phyloP scores from a whole-genome alignment of 139 green algal genomes.

The Zygnema cylindricum region DNA sequence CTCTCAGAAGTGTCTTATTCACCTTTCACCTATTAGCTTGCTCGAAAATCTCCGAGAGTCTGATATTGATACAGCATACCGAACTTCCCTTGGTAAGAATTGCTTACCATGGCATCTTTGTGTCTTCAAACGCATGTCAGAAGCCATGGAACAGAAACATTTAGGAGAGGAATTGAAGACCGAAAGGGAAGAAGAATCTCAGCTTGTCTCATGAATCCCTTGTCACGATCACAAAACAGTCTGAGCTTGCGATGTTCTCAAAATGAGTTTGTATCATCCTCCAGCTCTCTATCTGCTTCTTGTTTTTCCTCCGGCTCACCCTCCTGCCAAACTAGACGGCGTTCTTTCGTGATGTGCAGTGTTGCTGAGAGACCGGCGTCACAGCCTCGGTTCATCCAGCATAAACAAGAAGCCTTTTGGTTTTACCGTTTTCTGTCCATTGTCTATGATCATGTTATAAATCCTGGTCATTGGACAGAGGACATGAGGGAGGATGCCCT shows the following conservation, averaged over 20 bases:
- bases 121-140: no score
- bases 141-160: no score
- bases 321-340: neutral
- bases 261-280: neutral
- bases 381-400: conserved; percentile 80
- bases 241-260: neutral
- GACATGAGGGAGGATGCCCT: conserved; percentile 93
- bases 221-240: no score
- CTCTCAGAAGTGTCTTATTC: no score
- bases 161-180: no score
- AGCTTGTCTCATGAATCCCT: no score
- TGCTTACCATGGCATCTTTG: no score
- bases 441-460: conserved; percentile 91
- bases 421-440: conserved; percentile 88
- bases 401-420: conserved; percentile 87
- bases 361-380: conserved; percentile 37
- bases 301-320: neutral
- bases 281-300: neutral
- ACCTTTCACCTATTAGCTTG: no score
- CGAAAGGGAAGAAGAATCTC: no score
- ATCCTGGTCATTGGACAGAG: conserved; percentile 90
- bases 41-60: no score
- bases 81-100: no score
- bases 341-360: neutral
- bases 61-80: no score